These are phyloP conservation scores for Penicillium digitatum DNA, from an alignment of 2,329 filamentous ascomycete genomes.

Conservation along the genomic window DNA sequence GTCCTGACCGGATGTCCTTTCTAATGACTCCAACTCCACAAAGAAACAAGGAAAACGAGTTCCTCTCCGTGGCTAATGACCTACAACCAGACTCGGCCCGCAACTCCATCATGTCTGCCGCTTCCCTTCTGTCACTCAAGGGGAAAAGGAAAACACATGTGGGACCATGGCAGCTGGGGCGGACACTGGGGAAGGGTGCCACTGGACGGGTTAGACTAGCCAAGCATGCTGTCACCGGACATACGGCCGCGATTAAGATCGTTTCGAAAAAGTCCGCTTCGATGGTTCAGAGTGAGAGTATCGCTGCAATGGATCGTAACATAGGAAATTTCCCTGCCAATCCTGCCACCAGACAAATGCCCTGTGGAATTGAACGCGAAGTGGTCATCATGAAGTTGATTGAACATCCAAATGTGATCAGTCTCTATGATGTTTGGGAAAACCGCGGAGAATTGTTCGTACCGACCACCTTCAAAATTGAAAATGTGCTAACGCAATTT, in stretches of 20 bases:
- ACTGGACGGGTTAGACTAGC: slow-evolving; percentile 84
- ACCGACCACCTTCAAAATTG: background rate
- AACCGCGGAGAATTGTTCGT: slow-evolving; percentile 88
- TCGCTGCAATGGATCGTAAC: slow-evolving; percentile 75
- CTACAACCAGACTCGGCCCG: slow-evolving; percentile 48
- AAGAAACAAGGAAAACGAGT: slow-evolving; percentile 47
- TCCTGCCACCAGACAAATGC: slow-evolving; percentile 66
- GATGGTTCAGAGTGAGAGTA: slow-evolving; percentile 77
- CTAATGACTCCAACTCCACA: slow-evolving; percentile 26
- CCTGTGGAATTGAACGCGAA: slow-evolving; percentile 86
- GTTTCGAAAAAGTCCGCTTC: slow-evolving; percentile 78
- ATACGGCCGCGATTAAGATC: slow-evolving; percentile 91
- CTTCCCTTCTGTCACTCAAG: slow-evolving; percentile 53
- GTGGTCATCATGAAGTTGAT: slow-evolving; percentile 97
- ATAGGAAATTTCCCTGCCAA: slow-evolving; percentile 52
- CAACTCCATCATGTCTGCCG: slow-evolving; percentile 52
- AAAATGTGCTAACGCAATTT: slow-evolving; percentile 20
- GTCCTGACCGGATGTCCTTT: slow-evolving; percentile 28
- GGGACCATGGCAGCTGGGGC: slow-evolving; percentile 90
- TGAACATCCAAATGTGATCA: slow-evolving; percentile 90
- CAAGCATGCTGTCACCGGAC: slow-evolving; percentile 70
- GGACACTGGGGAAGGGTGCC: slow-evolving; percentile 81
- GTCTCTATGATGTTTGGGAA: slow-evolving; percentile 95
- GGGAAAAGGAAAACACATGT: slow-evolving; percentile 67
- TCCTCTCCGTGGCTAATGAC: slow-evolving; percentile 51